A percentile compares a stretch with the other conserved stretches of the same genome.
Evolutionary conservation across 2,329 filamentous ascomycete genomes (phyloP).

Genomic region (Colletotrichum sp.): DNA sequence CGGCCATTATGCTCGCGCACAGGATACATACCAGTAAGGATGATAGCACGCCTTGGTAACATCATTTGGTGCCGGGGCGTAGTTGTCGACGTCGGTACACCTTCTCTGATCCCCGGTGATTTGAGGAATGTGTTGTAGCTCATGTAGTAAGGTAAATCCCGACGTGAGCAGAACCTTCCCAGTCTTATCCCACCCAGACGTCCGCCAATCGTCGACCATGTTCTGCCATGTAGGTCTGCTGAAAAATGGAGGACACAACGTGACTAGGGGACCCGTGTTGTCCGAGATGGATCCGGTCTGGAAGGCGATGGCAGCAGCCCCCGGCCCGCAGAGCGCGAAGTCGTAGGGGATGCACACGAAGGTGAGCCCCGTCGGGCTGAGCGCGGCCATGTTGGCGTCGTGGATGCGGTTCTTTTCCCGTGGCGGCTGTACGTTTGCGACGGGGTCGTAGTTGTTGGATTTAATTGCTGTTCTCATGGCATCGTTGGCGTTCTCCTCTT

Average conservation of each 20-base stretch:
- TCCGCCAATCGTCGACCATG: not conserved
- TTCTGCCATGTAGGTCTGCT: not conserved
- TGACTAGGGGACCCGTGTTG: not conserved
- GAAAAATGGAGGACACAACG: not conserved
- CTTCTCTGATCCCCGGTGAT: not conserved
- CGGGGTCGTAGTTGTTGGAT: not conserved
- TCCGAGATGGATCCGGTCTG: not conserved
- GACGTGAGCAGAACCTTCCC: not conserved
- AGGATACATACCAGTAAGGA: not conserved
- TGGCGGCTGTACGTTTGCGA: not conserved
- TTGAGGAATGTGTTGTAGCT: not conserved
- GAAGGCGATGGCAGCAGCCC: not conserved
- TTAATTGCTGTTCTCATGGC: not conserved
- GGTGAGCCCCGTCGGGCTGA: not conserved
- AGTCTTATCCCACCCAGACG: not conserved
- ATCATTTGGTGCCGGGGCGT: not conserved
- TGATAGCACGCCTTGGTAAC: not conserved
- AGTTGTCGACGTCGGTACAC: not conserved
- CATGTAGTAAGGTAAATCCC: not conserved
- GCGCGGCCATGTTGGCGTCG: not conserved
- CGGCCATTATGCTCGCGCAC: rapidly evolving
- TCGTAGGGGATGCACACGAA: not conserved
- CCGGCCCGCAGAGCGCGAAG: not conserved
- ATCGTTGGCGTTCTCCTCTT: not conserved
- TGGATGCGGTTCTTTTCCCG: not conserved